phyloP scores from a whole-genome alignment of 768 basidiomycete species.

The Hypholoma fasciculare region DNA sequence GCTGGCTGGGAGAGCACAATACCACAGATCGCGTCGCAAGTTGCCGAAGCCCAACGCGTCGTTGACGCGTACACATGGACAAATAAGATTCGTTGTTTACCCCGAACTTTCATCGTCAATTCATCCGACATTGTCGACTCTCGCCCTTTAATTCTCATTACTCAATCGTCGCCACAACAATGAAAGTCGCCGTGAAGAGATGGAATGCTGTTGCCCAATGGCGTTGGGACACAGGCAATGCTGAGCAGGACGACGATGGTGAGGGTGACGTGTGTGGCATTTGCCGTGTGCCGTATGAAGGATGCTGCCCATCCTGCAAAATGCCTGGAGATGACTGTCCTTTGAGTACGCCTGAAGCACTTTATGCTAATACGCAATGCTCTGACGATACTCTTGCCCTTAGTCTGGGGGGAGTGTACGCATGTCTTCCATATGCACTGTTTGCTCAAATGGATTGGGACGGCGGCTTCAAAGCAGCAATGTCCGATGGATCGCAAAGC shows the following conservation, averaged over 20 bases:
- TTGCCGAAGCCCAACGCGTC: slow-evolving; percentile 1
- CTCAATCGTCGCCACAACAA: slow-evolving; percentile 22
- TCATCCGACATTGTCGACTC: neutral
- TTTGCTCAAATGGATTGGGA: slow-evolving; percentile 93
- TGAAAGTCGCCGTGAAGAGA: slow-evolving; percentile 83
- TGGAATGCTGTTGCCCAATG: slow-evolving; percentile 91
- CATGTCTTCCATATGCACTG: slow-evolving; percentile 99
- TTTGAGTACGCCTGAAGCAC: slow-evolving; percentile 16
- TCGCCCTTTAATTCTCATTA: neutral
- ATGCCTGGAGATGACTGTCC: slow-evolving; percentile 82
- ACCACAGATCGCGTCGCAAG: slow-evolving; percentile 1
- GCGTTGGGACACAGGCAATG: slow-evolving; percentile 71
- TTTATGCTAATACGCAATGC: neutral
- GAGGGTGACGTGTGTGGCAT: slow-evolving; percentile 79
- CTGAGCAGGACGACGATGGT: slow-evolving; percentile 40
- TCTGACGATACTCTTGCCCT: neutral
- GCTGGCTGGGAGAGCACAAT: neutral
- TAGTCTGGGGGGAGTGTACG: slow-evolving; percentile 97
- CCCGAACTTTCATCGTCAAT: neutral
- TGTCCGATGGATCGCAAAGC: slow-evolving; percentile 97
- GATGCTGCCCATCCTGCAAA: slow-evolving; percentile 94
- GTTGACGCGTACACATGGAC: slow-evolving; percentile 29
- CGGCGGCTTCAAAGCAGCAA: slow-evolving; percentile 85
- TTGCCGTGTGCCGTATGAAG: slow-evolving; percentile 89
- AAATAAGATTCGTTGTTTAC: slow-evolving; percentile 19